Evolutionary conservation across 2,329 filamentous ascomycete species (phyloP), one percentile per base, ranked within the genome.

Genomic region (Dothidotthia symphoricarpi): DNA sequence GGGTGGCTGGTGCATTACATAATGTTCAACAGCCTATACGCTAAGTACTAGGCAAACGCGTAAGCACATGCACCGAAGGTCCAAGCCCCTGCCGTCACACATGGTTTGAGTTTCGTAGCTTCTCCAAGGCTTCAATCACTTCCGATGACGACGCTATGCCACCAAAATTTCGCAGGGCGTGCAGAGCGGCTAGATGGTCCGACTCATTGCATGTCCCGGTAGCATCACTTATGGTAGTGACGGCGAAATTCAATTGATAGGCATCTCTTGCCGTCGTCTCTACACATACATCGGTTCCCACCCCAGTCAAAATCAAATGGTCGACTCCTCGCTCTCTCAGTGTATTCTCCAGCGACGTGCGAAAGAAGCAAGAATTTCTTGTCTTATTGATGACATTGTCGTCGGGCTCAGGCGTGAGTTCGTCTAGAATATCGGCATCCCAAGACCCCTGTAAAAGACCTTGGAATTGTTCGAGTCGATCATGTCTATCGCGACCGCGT

Each of bases 351-450:
- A 48, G 34, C 14, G 26, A 24, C 22, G 45, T 48, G 17, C 25
- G 22, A 24, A 46, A 39, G 31, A 48, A 48, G 30, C 27, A 41
- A 29, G 42, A 42, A 28, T 42, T 31, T 28, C 42, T 30, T 25
- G 42, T 42, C 43, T 48, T 48, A 28, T 41, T 24, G 27, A 48
- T 31, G 24, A 46, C 31, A 28, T 24, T 39, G 15, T 48, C 43
- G 25, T 36, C 34, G 16, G 37, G 22, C 25, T 34, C 33, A 22
- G 45, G 43, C 28, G 24, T 39, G 16, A 48, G 45, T 28, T 45
- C 43, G 34, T 48, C 43, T 29, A 48, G 29, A 34, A 48, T 39
- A 30, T 45, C 45, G 33, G 32, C 29, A 34, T 48, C 45, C 45
- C 45, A 48, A 25, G 45, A 37, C 15, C 31, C 42, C 24, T 31